These are phyloP conservation scores for Vicia villosa DNA, from an alignment of 306 rosid genomes.

Conservation along the genomic window DNA sequence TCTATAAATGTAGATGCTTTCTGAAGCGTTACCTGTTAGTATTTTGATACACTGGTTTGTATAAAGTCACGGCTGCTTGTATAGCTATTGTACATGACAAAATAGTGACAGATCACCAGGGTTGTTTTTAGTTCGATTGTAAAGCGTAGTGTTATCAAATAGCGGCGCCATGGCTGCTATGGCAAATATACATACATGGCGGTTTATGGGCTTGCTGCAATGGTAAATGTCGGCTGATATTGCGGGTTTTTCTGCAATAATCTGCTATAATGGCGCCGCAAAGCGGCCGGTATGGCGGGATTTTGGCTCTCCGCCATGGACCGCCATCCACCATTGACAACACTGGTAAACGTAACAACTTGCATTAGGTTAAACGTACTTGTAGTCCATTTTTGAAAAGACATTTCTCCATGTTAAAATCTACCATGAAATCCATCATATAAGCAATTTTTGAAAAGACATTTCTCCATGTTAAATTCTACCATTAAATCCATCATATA, in stretches of 20 bases:
- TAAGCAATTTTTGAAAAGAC: background rate
- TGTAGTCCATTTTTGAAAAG: background rate
- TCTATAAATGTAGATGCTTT: conserved; percentile 14
- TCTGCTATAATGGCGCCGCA: no score
- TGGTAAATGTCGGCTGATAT: no score
- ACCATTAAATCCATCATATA: background rate
- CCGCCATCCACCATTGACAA: no score
- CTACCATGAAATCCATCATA: background rate
- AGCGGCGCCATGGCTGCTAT: no score
- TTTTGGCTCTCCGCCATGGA: no score
- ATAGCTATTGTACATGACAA: conserved; percentile 23
- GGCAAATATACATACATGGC: no score
- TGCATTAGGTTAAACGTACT: conserved; percentile 12
- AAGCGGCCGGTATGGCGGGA: no score
- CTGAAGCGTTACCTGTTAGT: conserved; percentile 13
- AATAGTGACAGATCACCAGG: conserved; percentile 5
- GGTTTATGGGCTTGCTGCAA: no score
- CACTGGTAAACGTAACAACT: conserved; percentile 25
- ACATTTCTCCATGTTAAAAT: conserved; percentile 8
- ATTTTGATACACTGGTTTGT: background rate
- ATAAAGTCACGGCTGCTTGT: conserved; percentile 2
- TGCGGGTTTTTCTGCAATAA: no score
- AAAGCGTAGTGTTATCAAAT: background rate
- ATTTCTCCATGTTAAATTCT: conserved; percentile 6
- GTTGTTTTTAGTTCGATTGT: conserved; percentile 32